Evolutionary conservation across 2,329 filamentous ascomycete genomes (phyloP), one percentile per base, ranked within the genome.

Genomic region (Aspergillus sp.): DNA sequence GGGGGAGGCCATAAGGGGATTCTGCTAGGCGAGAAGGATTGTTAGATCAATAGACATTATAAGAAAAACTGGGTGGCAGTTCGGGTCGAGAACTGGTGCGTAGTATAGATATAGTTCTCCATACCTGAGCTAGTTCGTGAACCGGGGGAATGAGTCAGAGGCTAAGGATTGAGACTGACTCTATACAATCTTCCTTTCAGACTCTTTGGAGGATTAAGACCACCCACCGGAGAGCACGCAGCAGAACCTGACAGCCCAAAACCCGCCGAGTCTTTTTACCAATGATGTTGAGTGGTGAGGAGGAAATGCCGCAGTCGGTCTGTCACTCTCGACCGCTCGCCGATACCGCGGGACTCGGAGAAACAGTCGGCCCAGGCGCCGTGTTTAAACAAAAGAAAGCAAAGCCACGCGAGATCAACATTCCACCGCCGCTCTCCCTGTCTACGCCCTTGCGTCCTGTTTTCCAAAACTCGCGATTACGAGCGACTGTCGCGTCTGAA

Each of bases 341-440:
- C 67, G 67, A 69, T 69, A 69, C 68, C 67, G 67, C 71, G 69
- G 60, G 63, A 57, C 49, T 64, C 70, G 71, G 71, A 73, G 66
- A 74, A 73, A 72, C 63, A 59, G 59, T 64, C 66, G 64, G 66
- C 61, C 65, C 61, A 45, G 39, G 7, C 20, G n/a, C 58, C 52
- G 36, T 20, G 22, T n/a, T n/a, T 42, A 42, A 26, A 67, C 67
- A 54, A 68, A 61, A 58, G 58, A 59, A 47, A 59, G 50, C 50
- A 49, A 63, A 54, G 52, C 39, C 55, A 62, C 53, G 54, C 42
- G 22, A 52, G 52, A 62, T 59, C 46, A 61, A 54, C 63, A 67
- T 67, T 63, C 58, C 58, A 36, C 32, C 36, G 36, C 16, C 16
- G 16, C 36, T 42, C 36, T 55, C 39, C 56, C 31, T 47, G 20